Evolutionary conservation across 2,329 filamentous ascomycete genomes (phyloP).

Genomic region (Neospermospora avenae): DNA sequence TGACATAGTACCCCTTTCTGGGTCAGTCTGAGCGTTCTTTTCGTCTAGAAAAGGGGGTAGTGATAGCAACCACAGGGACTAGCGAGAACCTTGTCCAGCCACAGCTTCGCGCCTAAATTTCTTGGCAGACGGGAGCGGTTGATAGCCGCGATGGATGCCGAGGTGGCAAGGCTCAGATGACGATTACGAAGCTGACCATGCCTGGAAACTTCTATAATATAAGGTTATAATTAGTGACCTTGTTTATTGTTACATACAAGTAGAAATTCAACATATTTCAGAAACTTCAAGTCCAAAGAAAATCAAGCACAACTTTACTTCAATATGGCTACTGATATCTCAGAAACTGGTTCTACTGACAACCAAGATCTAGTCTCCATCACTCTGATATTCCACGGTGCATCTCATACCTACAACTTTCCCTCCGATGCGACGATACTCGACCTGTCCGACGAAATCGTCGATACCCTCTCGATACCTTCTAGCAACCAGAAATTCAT

Average conservation of each 20-base stretch:
- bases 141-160: conserved; percentile 64
- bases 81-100: too few relatives aligned
- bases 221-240: not conserved
- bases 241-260: conserved; percentile 3
- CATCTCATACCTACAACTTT: conserved; percentile 44
- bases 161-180: conserved; percentile 58
- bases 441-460: conserved; percentile 60
- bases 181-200: conserved; percentile 33
- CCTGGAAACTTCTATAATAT: conserved; percentile 30
- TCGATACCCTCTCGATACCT: conserved; percentile 55
- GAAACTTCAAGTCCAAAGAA: not conserved
- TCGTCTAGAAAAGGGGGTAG: too few relatives aligned
- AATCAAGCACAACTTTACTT: not conserved
- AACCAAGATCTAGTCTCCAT: conserved; percentile 40
- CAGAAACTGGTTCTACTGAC: conserved; percentile 26
- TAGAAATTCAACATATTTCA: not conserved
- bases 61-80: too few relatives aligned
- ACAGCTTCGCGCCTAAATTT: too few relatives aligned
- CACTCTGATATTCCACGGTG: conserved; percentile 46
- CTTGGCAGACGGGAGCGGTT: not conserved
- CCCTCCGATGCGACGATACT: conserved; percentile 45
- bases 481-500: conserved; percentile 65
- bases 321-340: conserved; percentile 21
- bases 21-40: too few relatives aligned
- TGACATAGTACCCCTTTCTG: too few relatives aligned